Percentiles rank a stretch among this genome's conserved stretches.
Evolutionary conservation across 2,329 filamentous ascomycete species (phyloP).

Genomic region (Mariannaea elegans): DNA sequence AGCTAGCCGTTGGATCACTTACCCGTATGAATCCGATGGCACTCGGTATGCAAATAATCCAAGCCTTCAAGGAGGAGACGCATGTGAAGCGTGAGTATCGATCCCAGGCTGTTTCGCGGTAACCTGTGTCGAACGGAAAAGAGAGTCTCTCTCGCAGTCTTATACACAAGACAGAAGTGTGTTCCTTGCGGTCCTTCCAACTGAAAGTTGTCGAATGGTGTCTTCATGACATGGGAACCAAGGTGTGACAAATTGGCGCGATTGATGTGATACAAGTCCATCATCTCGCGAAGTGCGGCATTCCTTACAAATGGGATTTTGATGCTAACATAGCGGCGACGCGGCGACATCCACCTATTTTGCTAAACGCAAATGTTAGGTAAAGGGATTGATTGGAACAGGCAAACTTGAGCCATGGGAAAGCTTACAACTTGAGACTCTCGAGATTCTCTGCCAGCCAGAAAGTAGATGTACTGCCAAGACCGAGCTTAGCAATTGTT

Average conservation of each 20-base stretch:
- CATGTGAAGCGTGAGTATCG: constrained; percentile 27
- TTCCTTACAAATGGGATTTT: neutral
- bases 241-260: neutral
- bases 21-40: constrained; percentile 35
- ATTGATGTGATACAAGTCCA: neutral
- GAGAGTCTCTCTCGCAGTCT: constrained; percentile 34
- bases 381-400: neutral
- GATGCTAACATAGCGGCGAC: constrained; percentile 1
- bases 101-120: constrained; percentile 21
- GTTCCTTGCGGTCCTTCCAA: constrained; percentile 23
- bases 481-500: constrained; percentile 48
- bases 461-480: constrained; percentile 47
- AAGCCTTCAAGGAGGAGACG: constrained; percentile 29
- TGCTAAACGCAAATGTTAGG: neutral
- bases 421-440: constrained; percentile 30
- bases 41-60: constrained; percentile 33
- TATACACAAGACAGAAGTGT: constrained; percentile 34
- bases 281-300: neutral
- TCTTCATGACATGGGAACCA: constrained; percentile 19
- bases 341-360: constrained; percentile 14
- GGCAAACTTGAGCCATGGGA: neutral
- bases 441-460: constrained; percentile 46
- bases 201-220: constrained; percentile 26
- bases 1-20: too few species aligned
- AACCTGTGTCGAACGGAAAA: constrained; percentile 24